Base-by-base conservation (phyloP, 2,329 filamentous ascomycete genomes). In the Colletotrichum musicola region DNA sequence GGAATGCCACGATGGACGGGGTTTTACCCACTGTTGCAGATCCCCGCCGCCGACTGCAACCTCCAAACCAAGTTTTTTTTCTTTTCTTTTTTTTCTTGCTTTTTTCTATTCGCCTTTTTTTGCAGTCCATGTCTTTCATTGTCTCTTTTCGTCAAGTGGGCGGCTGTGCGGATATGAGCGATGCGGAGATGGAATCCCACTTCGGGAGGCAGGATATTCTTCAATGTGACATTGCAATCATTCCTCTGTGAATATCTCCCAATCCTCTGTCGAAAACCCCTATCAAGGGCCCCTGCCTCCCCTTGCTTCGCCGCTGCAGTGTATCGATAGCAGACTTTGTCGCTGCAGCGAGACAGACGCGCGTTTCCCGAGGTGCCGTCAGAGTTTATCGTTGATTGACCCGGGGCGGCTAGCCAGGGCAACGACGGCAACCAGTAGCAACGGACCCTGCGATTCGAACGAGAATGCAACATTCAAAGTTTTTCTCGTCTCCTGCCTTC, bases 161-260 rank as follows among this genome's bases (percentile, higher is more conserved):
- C 55, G 40, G n/a, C 30, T 35, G 22, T 35, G 30, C 60, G 60
- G 64, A 68, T 51, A 65, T 60, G 65, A 60, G 61, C 65, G 55
- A 12, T 42, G 35, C 61, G 55, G 65, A 44, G 55, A 51, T 25
- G 40, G 18, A 22, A 40, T 64, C 27, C 64, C 59, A 53, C 13
- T 58, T 38, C 4, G 27, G 59, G 14, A 60, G 20, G 7, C 4
- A 22, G 27, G 27, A 22, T n/a, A 20, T 12, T 30, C 22, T 64
- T 46, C 47, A 49, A 50, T 60, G 64, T 54, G 20, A 68, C 51
- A 49, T 20, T 44, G 47, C 60, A n/a, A 38, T 49, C 18, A 54
- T 25, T 27, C 38, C n/a, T 25, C 14, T 49, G 27, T 13, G 27
- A 42, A 42, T 4, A 14, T 42, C 30, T 38, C 20, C 25, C 9